Evolutionary conservation across 257 asterid species (phyloP).

Genomic region (Cynanchum wilfordii): DNA sequence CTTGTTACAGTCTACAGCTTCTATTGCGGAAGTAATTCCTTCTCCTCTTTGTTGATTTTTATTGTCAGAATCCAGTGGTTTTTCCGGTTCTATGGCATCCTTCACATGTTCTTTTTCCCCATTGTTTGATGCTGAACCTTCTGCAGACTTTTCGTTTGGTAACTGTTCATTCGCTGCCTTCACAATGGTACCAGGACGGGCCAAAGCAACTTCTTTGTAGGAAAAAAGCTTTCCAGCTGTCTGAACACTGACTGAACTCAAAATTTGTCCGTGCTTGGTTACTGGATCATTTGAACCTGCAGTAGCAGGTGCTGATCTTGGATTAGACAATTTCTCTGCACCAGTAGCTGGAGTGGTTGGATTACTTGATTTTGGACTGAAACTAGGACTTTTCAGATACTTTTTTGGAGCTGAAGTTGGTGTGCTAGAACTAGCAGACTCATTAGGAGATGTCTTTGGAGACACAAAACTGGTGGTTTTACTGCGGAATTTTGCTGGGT

Average conservation of each 20-base stretch:
- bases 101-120: constrained; percentile 26
- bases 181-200: constrained; percentile 82
- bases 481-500: constrained; percentile 43
- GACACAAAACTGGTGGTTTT: constrained; percentile 49
- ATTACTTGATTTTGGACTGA: constrained; percentile 45
- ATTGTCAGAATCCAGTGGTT: constrained; percentile 21
- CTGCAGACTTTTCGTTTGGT: constrained; percentile 34
- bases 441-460: constrained; percentile 46
- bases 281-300: constrained; percentile 51
- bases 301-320: constrained; percentile 52
- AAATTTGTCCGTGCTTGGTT: constrained; percentile 38
- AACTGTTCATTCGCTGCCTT: constrained; percentile 60
- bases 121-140: constrained; percentile 12
- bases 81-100: constrained; percentile 28
- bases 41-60: constrained; percentile 24
- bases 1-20: constrained; percentile 22
- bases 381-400: constrained; percentile 46
- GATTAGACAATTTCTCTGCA: constrained; percentile 36
- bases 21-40: background rate
- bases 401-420: constrained; percentile 42
- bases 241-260: constrained; percentile 58
- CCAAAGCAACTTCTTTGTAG: constrained; percentile 87
- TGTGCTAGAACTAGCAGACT: constrained; percentile 37
- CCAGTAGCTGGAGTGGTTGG: constrained; percentile 31
- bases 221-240: constrained; percentile 73